Evolutionary conservation across 2,329 filamentous ascomycete genomes (phyloP), one percentile per base, ranked within the genome.

Genomic region (Penicillium sp.): DNA sequence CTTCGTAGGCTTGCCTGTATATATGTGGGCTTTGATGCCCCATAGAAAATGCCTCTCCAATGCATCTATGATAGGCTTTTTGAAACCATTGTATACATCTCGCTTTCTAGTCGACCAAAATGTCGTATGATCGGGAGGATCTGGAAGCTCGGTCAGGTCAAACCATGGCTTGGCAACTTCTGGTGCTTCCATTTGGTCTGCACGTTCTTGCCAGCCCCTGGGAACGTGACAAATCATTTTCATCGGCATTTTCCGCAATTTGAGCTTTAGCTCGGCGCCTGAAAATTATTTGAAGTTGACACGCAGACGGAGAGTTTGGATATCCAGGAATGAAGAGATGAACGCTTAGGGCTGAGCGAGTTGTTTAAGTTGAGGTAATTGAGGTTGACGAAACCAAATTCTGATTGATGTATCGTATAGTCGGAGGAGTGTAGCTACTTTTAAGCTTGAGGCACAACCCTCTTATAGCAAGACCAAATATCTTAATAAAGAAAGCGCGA

Each of bases 1-100:
- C 24, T 53, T 57, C 9, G 21, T 56, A 43, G 12, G 6, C 7
- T 16, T 42, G 10, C 15, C 23, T 24, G 6, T n/a, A 2, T 8
- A 49, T 12, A 38, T 13, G 1, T 49, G 46, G 41, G 49, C 51
- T 12, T 62, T 46, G 2, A 69, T 62, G 8, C 67, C 68, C 66
- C 66, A 70, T 24, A 60, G 60, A 48, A 66, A 57, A 29, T 62
- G 58, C 2, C 52, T 49, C 3, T 57, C 33, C 42, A 63, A 44
- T 1, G 42, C 39, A 10, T 49, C 34, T 4, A 57, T 31, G 9
- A 21, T 9, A 2, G 29, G 4, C 13, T 6, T 10, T 33, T 6
- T 45, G 26, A 45, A 3, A 33, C 9, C 21, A 12, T 12, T 12
- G 21, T 21, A 39, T 18, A 23, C 9, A 13, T n/a, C 38, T 26